Base-by-base conservation (phyloP, 2,329 filamentous ascomycete genomes). In the Aschersonia sp. region DNA sequence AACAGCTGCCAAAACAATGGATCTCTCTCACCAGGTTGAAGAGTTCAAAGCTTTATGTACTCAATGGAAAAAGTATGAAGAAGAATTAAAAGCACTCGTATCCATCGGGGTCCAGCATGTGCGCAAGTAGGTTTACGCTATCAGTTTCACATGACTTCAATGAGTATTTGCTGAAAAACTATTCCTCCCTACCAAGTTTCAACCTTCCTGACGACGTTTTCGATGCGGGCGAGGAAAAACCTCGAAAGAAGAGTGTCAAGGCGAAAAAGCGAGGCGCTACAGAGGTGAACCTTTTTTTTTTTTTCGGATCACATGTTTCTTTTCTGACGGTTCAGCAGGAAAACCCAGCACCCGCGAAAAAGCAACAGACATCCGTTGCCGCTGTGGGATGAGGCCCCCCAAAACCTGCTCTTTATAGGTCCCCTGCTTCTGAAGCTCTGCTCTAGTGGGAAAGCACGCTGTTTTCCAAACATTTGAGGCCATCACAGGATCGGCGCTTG, bases 121-220 rank as follows among this genome's bases (percentile, higher is more conserved):
- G 45, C 83, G 87, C 65, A 94, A 84, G 89, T 95, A 73, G 68
- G 82, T 69, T 9, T 9, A 6, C 9, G 32, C 40, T 30, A 10
- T 9, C 3, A 5, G 7, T 38, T 38, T 38, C 12, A 7, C 35
- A 7, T 12, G 35, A 38, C 7, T 9, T 12, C 12, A 38, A 38
- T 9, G 35, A 9, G 35, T 7, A 38, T 12, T n/a, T 12, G 40
- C 40, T 42, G 40, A 42, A 6, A 42, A 6, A 12, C n/a, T n/a
- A 9, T n/a, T 28, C 9, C 9, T 5, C 4, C 40, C 28, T 45
- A n/a, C 42, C 48, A 58, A 96, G 89, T 65, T 85, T 86, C 61
- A 82, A 89, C 59, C 75, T 98, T 30, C 92, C 92, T 31, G 82
- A 87, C 51, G 91, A 98, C 63, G 81, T 97, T 2, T 98, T 98